These are phyloP conservation scores for Arachis monticola DNA, from an alignment of 331 rosid species.

Conservation along the genomic window DNA sequence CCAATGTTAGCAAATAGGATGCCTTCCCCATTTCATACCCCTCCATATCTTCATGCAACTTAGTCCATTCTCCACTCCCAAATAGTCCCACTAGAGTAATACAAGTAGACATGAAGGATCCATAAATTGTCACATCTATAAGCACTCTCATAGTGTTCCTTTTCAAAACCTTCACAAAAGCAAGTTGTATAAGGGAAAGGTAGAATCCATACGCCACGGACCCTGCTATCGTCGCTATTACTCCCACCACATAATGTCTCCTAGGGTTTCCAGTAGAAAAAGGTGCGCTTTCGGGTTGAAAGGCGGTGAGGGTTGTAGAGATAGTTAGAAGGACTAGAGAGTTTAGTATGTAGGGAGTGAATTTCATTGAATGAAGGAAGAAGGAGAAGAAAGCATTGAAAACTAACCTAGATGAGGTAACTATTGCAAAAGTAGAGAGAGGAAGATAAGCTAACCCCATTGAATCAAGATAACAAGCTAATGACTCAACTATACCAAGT, in stretches of 20 bases:
- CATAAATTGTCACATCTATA: constrained; percentile 53
- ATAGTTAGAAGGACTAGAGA: constrained; percentile 70
- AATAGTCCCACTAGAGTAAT: constrained; percentile 57
- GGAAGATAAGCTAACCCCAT: constrained; percentile 68
- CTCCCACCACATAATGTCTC: constrained; percentile 55
- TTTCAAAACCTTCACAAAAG: constrained; percentile 50
- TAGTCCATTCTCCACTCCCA: constrained; percentile 72
- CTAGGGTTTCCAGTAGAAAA: constrained; percentile 30
- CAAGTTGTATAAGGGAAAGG: constrained; percentile 58
- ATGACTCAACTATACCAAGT: constrained; percentile 54
- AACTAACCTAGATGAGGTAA: constrained; percentile 67
- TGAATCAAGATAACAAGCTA: constrained; percentile 53
- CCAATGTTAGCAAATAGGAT: constrained; percentile 54
- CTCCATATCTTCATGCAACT: constrained; percentile 60
- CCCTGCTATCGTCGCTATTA: constrained; percentile 56
- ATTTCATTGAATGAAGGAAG: constrained; percentile 65
- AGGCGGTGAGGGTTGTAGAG: constrained; percentile 64
- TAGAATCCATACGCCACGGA: constrained; percentile 51
- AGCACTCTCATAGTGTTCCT: constrained; percentile 48
- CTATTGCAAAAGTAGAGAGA: constrained; percentile 69
- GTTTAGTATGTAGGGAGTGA: constrained; percentile 72
- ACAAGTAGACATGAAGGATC: constrained; percentile 38
- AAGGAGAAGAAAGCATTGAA: constrained; percentile 75
- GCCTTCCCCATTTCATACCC: constrained; percentile 59
- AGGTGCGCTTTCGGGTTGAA: constrained; percentile 48